Conservation (phyloP, 2,329 filamentous ascomycete species). For the Apiospora sp. region DNA sequence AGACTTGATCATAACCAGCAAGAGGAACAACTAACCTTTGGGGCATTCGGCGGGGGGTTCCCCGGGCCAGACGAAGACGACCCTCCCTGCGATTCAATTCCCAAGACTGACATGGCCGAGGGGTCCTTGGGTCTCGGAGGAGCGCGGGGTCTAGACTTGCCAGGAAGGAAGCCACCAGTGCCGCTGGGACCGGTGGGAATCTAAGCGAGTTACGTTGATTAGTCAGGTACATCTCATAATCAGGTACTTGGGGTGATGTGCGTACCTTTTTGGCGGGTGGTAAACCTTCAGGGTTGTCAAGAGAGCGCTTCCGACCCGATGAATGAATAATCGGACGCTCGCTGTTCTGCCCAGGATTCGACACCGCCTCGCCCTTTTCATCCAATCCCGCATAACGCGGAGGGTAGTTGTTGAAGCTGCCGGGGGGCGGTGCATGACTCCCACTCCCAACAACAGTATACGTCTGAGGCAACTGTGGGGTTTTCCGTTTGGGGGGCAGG, state of each 20-base stretch:
- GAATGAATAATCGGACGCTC: constrained; percentile 43
- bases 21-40: constrained; percentile 31
- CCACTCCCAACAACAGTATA: constrained; percentile 40
- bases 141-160: constrained; percentile 36
- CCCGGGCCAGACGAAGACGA: neutral
- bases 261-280: constrained; percentile 41
- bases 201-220: neutral
- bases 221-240: neutral
- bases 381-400: constrained; percentile 35
- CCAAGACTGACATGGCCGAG: constrained; percentile 41
- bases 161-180: constrained; percentile 31
- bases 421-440: constrained; percentile 29
- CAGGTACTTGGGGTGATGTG: constrained; percentile 25
- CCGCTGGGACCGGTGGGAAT: constrained; percentile 19
- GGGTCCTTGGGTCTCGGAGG: constrained; percentile 40
- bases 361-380: constrained; percentile 40
- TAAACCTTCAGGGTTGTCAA: constrained; percentile 35
- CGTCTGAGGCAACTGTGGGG: constrained; percentile 37
- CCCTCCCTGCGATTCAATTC: constrained; percentile 30
- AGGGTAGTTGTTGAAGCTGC: constrained; percentile 25
- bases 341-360: constrained; percentile 31
- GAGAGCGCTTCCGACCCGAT: constrained; percentile 39
- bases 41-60: constrained; percentile 31
- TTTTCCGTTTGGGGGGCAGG: constrained; percentile 31
- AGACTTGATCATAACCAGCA: neutral